These are phyloP conservation scores for Trametes cubensis DNA, from an alignment of 768 basidiomycete species.

Conservation along the genomic window DNA sequence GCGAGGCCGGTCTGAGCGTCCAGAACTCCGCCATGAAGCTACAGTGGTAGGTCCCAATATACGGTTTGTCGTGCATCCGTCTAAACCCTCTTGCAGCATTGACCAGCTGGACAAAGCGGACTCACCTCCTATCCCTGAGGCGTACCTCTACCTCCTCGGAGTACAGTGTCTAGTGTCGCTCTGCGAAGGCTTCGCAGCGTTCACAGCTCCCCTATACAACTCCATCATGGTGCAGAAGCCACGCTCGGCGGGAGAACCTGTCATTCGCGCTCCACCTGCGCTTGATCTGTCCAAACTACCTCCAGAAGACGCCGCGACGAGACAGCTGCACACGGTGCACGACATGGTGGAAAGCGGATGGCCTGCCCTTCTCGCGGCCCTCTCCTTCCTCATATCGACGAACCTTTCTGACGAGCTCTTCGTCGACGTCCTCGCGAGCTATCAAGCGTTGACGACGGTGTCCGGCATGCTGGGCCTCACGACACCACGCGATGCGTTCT, in stretches of 20 bases:
- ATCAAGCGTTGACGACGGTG: constrained; percentile 84
- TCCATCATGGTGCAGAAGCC: constrained; percentile 66
- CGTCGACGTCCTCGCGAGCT: constrained; percentile 78
- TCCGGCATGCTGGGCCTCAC: constrained; percentile 85
- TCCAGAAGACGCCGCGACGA: constrained; percentile 52
- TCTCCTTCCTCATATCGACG: constrained; percentile 88
- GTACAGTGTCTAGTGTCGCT: constrained; percentile 86
- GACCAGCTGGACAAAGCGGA: constrained; percentile 99
- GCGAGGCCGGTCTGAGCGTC: constrained; percentile 68
- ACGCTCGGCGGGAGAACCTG: constrained; percentile 60
- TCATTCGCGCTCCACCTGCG: constrained; percentile 72
- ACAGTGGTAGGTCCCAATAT: constrained; percentile 67
- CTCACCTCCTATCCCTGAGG: constrained; percentile 89
- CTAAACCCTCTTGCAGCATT: constrained; percentile 55
- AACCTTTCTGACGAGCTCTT: constrained; percentile 93
- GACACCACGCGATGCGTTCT: constrained; percentile 92
- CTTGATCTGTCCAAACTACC: constrained; percentile 64
- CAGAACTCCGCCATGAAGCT: constrained; percentile 83
- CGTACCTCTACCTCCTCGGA: constrained; percentile 90
- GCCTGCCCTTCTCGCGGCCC: constrained; percentile 89
- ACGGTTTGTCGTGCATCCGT: not conserved
- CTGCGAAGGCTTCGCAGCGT: constrained; percentile 81
- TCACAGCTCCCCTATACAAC: constrained; percentile 75
- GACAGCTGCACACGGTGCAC: constrained; percentile 63
- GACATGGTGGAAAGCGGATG: constrained; percentile 87